Percentiles rank a stretch among this genome's conserved stretches.
phyloP scores from a whole-genome alignment of 306 rosid species.

The Lablab purpureus region DNA sequence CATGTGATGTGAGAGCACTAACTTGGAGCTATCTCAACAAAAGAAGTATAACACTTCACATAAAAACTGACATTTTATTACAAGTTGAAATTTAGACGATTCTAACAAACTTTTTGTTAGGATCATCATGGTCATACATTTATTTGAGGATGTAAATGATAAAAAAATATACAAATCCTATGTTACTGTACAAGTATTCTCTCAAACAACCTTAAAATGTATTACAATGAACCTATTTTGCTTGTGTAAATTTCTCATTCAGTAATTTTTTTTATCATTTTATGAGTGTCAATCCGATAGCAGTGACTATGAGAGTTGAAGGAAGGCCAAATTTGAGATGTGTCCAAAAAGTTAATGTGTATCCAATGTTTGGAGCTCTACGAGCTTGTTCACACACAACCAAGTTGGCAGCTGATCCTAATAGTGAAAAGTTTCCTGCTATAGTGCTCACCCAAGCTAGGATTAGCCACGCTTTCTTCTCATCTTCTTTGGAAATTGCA shows the following conservation, averaged over 20 bases:
- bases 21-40: neutral
- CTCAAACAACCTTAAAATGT: neutral
- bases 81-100: neutral
- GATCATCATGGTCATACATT: neutral
- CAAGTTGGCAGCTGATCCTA: slow-evolving; percentile 93
- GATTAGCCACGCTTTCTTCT: slow-evolving; percentile 85
- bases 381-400: slow-evolving; percentile 95
- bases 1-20: slow-evolving; percentile 7
- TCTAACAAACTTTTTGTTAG: neutral
- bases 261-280: slow-evolving; percentile 46
- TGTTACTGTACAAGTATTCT: neutral
- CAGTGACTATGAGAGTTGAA: slow-evolving; percentile 79
- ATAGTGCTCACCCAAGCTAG: slow-evolving; percentile 92
- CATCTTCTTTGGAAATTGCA: slow-evolving; percentile 62
- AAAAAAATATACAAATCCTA: neutral
- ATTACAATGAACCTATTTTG: neutral
- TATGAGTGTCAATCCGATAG: slow-evolving; percentile 76
- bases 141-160: neutral
- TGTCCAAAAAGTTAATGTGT: slow-evolving; percentile 80
- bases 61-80: slow-evolving; percentile 3
- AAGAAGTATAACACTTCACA: neutral
- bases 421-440: slow-evolving; percentile 79
- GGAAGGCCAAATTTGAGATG: slow-evolving; percentile 92
- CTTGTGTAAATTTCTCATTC: neutral
- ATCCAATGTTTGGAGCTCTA: slow-evolving; percentile 60